Evolutionary conservation across 371 early-diverging fungal species (phyloP).

Genomic region (Paraphysoderma sedebokerense): DNA sequence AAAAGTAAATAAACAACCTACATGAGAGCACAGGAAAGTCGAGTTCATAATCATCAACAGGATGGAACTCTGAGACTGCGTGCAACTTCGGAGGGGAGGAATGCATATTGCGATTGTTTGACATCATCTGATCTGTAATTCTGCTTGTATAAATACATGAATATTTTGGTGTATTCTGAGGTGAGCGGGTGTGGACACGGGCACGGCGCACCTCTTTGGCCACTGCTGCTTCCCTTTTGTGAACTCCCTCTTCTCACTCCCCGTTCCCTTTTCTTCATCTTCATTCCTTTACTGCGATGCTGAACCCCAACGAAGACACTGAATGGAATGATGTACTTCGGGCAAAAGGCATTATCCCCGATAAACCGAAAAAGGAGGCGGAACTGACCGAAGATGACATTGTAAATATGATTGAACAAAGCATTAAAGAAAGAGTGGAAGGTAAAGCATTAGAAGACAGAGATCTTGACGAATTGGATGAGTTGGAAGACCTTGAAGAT

Average conservation of each 20-base stretch:
- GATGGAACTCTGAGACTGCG: too few relatives aligned
- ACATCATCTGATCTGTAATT: too few relatives aligned
- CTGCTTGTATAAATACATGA: too few relatives aligned
- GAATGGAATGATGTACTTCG: slow-evolving; percentile 88
- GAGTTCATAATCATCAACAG: too few relatives aligned
- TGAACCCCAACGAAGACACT: slow-evolving; percentile 52
- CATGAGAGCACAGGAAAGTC: too few relatives aligned
- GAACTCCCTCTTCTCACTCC: background rate
- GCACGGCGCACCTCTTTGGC: too few relatives aligned
- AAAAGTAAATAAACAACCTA: too few relatives aligned
- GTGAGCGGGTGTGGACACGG: too few relatives aligned
- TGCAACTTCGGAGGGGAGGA: too few relatives aligned
- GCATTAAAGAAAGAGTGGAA: slow-evolving; percentile 32
- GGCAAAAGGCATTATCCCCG: slow-evolving; percentile 73
- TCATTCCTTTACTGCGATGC: slow-evolving; percentile 12
- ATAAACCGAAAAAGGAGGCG: slow-evolving; percentile 51
- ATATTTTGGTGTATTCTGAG: too few relatives aligned
- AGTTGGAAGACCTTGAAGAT: slow-evolving; percentile 67
- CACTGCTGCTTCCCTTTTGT: too few relatives aligned
- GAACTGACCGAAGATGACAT: slow-evolving; percentile 56
- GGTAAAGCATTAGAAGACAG: slow-evolving; percentile 27
- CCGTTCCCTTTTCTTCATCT: background rate
- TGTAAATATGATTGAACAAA: slow-evolving; percentile 33
- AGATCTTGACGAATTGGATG: slow-evolving; percentile 74
- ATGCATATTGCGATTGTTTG: too few relatives aligned